phyloP scores from a whole-genome alignment of 768 basidiomycete species.

The Suillus subluteus region DNA sequence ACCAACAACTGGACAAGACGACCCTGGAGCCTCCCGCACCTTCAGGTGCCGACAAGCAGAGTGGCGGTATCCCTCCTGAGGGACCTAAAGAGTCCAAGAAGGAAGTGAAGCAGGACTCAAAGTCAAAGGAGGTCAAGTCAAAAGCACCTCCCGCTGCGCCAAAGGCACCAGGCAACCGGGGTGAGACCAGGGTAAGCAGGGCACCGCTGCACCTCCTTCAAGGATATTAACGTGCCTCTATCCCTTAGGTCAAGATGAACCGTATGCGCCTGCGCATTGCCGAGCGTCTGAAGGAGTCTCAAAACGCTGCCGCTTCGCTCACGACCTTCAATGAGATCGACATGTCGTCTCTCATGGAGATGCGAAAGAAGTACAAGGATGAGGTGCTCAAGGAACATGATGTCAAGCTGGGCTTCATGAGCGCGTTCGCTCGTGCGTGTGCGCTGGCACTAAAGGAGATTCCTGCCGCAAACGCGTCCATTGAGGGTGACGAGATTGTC shows the following conservation, averaged over 20 bases:
- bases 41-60: slow-evolving; percentile 32
- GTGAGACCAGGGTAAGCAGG: slow-evolving; percentile 78
- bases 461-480: slow-evolving; percentile 90
- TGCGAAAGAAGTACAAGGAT: slow-evolving; percentile 96
- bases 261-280: slow-evolving; percentile 98
- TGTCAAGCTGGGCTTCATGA: slow-evolving; percentile 98
- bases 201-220: neutral
- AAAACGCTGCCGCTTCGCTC: slow-evolving; percentile 93
- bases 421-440: slow-evolving; percentile 90
- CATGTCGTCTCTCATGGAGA: slow-evolving; percentile 93
- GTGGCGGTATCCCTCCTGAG: slow-evolving; percentile 27
- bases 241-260: slow-evolving; percentile 89
- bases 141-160: slow-evolving; percentile 31
- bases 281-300: slow-evolving; percentile 96
- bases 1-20: slow-evolving; percentile 52
- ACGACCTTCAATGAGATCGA: slow-evolving; percentile 99
- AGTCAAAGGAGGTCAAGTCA: slow-evolving; percentile 37
- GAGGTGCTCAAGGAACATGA: slow-evolving; percentile 87
- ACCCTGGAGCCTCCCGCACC: slow-evolving; percentile 49
- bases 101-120: slow-evolving; percentile 38
- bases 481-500: slow-evolving; percentile 93
- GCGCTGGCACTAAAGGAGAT: slow-evolving; percentile 87
- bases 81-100: slow-evolving; percentile 39
- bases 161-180: slow-evolving; percentile 57
- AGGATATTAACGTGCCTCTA: neutral